phyloP scores from a whole-genome alignment of 129 eudicot genomes.

The Chrysanthemum seticuspe region DNA sequence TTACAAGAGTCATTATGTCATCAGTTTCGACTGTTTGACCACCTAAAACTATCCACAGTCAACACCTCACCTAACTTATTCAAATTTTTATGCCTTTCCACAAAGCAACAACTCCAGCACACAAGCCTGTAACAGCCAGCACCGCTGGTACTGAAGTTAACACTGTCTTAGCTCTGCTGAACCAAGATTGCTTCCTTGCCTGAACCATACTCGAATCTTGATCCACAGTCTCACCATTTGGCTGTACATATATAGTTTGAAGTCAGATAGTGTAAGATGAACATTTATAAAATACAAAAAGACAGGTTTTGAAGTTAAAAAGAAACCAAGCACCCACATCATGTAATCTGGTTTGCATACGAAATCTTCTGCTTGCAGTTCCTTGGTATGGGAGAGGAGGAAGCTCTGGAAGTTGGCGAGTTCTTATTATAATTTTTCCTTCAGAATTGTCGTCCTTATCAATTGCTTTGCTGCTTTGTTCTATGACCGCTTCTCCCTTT shows the following conservation, averaged over 20 bases:
- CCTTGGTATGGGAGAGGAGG: conserved; percentile 43
- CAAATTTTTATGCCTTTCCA: conserved; percentile 22
- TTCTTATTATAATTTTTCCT: conserved; percentile 27
- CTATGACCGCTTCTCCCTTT: conserved; percentile 41
- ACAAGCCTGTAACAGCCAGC: conserved; percentile 35
- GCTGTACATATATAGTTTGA: conserved; percentile 11
- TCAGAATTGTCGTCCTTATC: conserved; percentile 6
- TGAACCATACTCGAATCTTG: background rate
- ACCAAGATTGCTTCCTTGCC: background rate
- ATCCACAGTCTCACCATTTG: background rate
- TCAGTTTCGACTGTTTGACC: conserved; percentile 7
- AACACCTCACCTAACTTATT: conserved; percentile 13
- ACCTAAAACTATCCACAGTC: conserved; percentile 10
- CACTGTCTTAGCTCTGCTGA: conserved; percentile 16
- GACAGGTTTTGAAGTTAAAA: background rate
- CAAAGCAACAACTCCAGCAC: conserved; percentile 31
- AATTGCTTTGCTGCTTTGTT: conserved; percentile 9
- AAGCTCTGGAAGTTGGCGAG: conserved; percentile 21
- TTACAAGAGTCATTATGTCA: conserved; percentile 1
- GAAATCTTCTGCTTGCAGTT: conserved; percentile 65
- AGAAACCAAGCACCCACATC: conserved; percentile 26
- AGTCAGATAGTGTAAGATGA: background rate
- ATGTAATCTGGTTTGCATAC: conserved; percentile 39
- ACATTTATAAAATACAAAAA: background rate
- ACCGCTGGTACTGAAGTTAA: conserved; percentile 20